Evolutionary conservation across 2,329 filamentous ascomycete species (phyloP).

Genomic region (Cladosporium sp.): DNA sequence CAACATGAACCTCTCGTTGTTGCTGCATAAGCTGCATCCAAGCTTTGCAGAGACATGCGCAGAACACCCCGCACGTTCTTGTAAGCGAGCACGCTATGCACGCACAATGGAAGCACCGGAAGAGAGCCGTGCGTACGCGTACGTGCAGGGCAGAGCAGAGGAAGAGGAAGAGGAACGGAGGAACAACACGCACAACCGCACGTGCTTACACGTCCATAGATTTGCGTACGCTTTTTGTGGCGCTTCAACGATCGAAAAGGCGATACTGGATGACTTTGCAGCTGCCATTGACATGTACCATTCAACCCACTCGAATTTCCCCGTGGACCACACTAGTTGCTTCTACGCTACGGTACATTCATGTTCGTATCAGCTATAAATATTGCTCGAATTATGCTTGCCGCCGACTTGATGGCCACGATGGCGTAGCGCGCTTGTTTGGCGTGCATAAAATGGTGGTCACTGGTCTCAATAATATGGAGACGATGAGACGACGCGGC

Average conservation of each 20-base stretch:
- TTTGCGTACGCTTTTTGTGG: neutral
- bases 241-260: neutral
- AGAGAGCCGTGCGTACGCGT: neutral
- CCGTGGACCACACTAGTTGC: neutral
- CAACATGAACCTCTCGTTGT: neutral
- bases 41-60: neutral
- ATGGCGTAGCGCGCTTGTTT: neutral
- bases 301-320: neutral
- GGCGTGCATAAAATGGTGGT: neutral
- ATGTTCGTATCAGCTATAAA: neutral
- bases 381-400: neutral
- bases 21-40: neutral
- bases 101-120: neutral
- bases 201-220: neutral
- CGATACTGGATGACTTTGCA: neutral
- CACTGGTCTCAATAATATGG: neutral
- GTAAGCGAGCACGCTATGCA: neutral
- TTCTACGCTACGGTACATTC: neutral
- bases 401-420: no score
- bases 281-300: neutral
- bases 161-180: neutral
- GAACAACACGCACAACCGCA: neutral
- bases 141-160: no score
- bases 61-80: neutral
- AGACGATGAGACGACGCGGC: neutral